These are phyloP conservation scores for Heterobasidion occidentale DNA, from an alignment of 1,284 basidiomycete genomes.

Conservation along the genomic window DNA sequence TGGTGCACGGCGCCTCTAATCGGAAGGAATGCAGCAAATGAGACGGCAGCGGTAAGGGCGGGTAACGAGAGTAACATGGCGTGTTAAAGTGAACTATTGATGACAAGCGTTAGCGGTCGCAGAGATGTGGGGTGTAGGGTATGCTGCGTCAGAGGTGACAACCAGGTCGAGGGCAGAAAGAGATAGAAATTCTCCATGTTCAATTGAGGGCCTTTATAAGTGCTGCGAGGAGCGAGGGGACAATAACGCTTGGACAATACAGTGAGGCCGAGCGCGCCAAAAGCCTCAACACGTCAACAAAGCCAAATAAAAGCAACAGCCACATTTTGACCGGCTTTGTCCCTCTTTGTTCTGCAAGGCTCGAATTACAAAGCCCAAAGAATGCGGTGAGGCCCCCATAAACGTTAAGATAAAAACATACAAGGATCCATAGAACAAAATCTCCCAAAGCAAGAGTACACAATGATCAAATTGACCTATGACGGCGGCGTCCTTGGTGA, in stretches of 20 bases:
- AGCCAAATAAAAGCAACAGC: neutral
- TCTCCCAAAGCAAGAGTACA: too few relatives aligned
- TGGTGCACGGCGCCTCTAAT: conserved; percentile 29
- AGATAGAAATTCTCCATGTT: neutral
- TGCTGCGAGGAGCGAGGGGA: neutral
- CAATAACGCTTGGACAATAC: neutral
- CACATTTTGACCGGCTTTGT: too few relatives aligned
- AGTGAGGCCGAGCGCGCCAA: neutral
- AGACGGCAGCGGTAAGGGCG: conserved; percentile 12
- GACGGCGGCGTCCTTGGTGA: too few relatives aligned
- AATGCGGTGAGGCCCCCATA: too few relatives aligned
- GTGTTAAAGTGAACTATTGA: neutral
- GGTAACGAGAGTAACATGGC: conserved; percentile 7
- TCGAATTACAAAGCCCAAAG: too few relatives aligned
- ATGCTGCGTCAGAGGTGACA: conserved; percentile 1
- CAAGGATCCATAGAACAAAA: too few relatives aligned
- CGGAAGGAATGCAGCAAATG: conserved; percentile 17
- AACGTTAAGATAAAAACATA: too few relatives aligned
- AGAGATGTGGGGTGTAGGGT: neutral
- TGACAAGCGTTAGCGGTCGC: neutral
- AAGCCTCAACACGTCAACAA: neutral
- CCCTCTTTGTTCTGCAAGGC: too few relatives aligned
- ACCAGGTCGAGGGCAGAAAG: conserved; percentile 7
- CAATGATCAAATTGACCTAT: too few relatives aligned
- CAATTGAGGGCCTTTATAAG: conserved; percentile 6